These are phyloP conservation scores for Trichoderma brevicompactum DNA, from an alignment of 2,329 filamentous ascomycete genomes.

Conservation along the genomic window DNA sequence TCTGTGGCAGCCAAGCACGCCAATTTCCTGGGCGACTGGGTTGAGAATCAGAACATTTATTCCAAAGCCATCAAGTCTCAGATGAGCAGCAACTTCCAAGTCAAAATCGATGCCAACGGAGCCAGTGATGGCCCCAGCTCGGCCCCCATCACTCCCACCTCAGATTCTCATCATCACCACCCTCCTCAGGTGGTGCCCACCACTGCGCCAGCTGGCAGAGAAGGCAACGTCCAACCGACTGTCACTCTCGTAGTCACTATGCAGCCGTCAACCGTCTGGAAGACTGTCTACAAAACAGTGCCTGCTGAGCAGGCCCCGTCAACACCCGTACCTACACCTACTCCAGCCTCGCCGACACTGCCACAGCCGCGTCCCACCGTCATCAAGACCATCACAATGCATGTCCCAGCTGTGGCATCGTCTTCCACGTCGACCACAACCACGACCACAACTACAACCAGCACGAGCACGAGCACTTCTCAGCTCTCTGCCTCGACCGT, in stretches of 20 bases:
- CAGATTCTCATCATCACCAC: slow-evolving; percentile 28
- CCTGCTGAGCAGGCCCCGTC: neutral
- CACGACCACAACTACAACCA: neutral
- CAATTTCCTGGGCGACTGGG: slow-evolving; percentile 37
- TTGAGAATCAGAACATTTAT: slow-evolving; percentile 47
- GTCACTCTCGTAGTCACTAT: slow-evolving; percentile 42
- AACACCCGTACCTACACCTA: neutral
- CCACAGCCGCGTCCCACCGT: slow-evolving; percentile 3
- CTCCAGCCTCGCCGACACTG: neutral
- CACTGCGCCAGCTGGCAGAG: slow-evolving; percentile 28
- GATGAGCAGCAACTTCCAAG: slow-evolving; percentile 52
- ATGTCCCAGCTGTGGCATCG: neutral
- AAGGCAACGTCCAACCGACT: slow-evolving; percentile 8
- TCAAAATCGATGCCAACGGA: slow-evolving; percentile 43
- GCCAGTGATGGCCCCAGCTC: slow-evolving; percentile 31
- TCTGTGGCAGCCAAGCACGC: slow-evolving; percentile 35
- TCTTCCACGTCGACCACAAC: slow-evolving; percentile 4
- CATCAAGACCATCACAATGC: slow-evolving; percentile 7
- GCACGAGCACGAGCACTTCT: neutral
- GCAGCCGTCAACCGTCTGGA: slow-evolving; percentile 24
- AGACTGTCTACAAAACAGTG: slow-evolving; percentile 31
- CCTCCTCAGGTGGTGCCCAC: slow-evolving; percentile 31
- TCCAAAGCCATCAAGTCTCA: slow-evolving; percentile 51
- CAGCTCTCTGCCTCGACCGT: slow-evolving; percentile 2
- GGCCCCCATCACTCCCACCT: slow-evolving; percentile 18